These are phyloP conservation scores for Venturia asperata DNA, from an alignment of 2,329 filamentous ascomycete genomes.

Conservation along the genomic window DNA sequence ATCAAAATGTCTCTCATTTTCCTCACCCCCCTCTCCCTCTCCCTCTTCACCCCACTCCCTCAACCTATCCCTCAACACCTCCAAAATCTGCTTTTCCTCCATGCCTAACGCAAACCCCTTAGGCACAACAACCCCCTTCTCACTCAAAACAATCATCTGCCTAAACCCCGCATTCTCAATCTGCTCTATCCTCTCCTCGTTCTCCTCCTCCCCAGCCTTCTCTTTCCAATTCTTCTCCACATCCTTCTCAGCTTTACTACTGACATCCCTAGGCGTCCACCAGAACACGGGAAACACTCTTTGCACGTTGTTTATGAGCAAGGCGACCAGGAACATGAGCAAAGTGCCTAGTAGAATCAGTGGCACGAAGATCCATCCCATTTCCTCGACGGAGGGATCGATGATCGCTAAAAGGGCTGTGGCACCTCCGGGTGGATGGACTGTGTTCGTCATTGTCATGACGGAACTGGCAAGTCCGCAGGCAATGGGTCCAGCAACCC, in stretches of 20 bases:
- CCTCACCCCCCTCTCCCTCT: neutral
- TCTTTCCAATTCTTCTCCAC: slow-evolving; percentile 25
- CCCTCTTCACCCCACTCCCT: slow-evolving; percentile 15
- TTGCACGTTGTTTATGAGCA: slow-evolving; percentile 41
- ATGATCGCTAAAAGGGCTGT: slow-evolving; percentile 42
- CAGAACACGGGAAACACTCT: slow-evolving; percentile 43
- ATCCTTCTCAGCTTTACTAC: slow-evolving; percentile 22
- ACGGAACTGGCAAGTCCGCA: slow-evolving; percentile 38
- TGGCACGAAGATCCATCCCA: slow-evolving; percentile 42
- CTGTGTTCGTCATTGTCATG: slow-evolving; percentile 43
- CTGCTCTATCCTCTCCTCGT: slow-evolving; percentile 24
- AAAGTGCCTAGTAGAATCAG: slow-evolving; percentile 37
- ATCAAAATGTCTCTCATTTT: neutral
- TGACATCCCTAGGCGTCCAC: slow-evolving; percentile 40
- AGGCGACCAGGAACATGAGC: slow-evolving; percentile 38
- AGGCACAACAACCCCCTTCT: slow-evolving; percentile 31
- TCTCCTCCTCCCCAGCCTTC: slow-evolving; percentile 24
- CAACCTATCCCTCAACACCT: slow-evolving; percentile 31
- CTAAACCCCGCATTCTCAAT: neutral
- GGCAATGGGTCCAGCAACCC: slow-evolving; percentile 40
- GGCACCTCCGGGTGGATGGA: slow-evolving; percentile 45
- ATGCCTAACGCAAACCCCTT: slow-evolving; percentile 30
- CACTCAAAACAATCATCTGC: slow-evolving; percentile 28
- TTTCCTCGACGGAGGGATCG: slow-evolving; percentile 32
- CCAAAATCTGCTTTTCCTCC: slow-evolving; percentile 32